These are phyloP conservation scores for Phytopythium oedochilum DNA, from an alignment of 352 stramenopile species.

Conservation along the genomic window DNA sequence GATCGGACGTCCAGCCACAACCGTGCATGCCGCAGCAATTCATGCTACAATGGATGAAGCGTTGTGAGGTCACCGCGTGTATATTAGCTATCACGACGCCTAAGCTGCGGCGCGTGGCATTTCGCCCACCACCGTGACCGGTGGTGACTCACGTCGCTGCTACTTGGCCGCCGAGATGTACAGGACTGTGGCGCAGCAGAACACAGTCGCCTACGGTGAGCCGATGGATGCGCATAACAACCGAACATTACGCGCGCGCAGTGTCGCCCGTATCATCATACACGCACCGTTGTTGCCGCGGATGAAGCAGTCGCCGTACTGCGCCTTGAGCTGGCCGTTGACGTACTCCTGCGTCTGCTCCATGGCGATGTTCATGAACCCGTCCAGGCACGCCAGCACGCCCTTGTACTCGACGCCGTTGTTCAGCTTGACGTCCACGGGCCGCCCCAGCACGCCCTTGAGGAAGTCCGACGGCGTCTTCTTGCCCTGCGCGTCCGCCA, in stretches of 20 bases:
- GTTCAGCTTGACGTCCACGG: constrained; percentile 99
- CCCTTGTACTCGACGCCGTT: constrained; percentile 98
- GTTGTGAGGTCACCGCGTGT: no score
- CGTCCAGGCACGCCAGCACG: constrained; percentile 98
- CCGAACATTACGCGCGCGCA: neutral
- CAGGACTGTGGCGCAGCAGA: constrained; percentile 37
- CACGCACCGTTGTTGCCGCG: constrained; percentile 98
- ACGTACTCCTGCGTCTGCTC: constrained; percentile 99
- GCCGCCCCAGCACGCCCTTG: constrained; percentile 91
- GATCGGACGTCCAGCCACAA: no score
- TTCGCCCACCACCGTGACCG: no score
- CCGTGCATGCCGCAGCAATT: no score
- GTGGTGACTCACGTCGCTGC: constrained; percentile 1
- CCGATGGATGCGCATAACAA: constrained; percentile 1
- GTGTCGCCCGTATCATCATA: no score
- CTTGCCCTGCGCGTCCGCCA: constrained; percentile 43
- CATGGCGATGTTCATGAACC: constrained; percentile 99
- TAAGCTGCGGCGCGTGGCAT: no score
- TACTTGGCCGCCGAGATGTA: constrained; percentile 86
- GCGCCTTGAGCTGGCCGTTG: constrained; percentile 98
- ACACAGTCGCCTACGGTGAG: neutral
- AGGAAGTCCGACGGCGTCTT: constrained; percentile 91
- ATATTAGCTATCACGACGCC: no score
- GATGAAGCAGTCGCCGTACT: constrained; percentile 99
- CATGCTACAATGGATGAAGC: no score